A percentile compares a stretch with the other conserved stretches of the same genome.
These are phyloP conservation scores for Prunus davidiana DNA, from an alignment of 306 rosid species.

Conservation along the genomic window DNA sequence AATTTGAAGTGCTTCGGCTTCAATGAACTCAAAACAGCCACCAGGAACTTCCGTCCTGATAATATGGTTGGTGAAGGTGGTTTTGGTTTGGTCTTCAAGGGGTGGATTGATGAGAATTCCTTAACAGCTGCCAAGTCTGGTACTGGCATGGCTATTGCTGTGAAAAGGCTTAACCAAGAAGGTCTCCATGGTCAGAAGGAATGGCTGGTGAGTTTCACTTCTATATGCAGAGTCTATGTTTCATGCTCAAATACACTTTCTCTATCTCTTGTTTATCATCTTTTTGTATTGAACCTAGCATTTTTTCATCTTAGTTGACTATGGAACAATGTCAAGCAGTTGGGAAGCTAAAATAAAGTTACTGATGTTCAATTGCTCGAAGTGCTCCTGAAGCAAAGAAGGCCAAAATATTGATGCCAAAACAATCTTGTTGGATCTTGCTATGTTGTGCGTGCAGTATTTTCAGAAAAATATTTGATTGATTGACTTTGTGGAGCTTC, in stretches of 20 bases:
- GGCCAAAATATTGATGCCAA: background rate
- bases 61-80: conserved; percentile 98
- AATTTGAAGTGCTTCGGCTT: conserved; percentile 70
- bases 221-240: background rate
- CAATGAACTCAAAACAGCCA: conserved; percentile 73
- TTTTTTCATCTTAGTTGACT: background rate
- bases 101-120: conserved; percentile 87
- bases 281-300: background rate
- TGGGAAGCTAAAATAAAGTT: background rate
- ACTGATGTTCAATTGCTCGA: background rate
- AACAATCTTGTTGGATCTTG: background rate
- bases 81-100: conserved; percentile 86
- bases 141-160: conserved; percentile 84
- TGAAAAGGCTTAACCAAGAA: conserved; percentile 91
- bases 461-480: conserved; percentile 9
- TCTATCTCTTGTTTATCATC: background rate
- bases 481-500: conserved; percentile 15
- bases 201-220: conserved; percentile 84
- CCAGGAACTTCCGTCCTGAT: conserved; percentile 93
- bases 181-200: conserved; percentile 95
- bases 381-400: background rate
- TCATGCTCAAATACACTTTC: background rate
- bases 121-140: conserved; percentile 77
- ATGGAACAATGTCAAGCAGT: background rate
- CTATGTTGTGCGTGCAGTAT: conserved; percentile 2